Percentiles rank a stretch among this genome's conserved stretches.
These are phyloP conservation scores for Lipomyces starkeyi DNA, from an alignment of 805 yeast genomes.

Conservation along the genomic window DNA sequence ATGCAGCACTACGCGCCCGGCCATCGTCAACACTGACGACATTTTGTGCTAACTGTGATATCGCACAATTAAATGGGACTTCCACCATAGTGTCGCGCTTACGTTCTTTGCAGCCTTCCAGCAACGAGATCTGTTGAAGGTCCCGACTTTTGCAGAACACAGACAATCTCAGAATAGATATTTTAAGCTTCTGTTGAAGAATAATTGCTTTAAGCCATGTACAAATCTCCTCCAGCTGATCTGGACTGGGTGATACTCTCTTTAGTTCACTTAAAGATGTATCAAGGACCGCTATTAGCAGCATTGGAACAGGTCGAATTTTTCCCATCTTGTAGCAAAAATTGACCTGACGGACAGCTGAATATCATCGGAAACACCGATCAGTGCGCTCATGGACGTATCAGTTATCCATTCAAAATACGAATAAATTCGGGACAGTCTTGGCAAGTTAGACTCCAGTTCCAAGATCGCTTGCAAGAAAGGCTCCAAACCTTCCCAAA, in stretches of 20 bases:
- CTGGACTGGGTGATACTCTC: background rate
- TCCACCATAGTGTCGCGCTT: too few relatives aligned
- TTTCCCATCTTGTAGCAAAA: background rate
- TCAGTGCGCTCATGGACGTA: background rate
- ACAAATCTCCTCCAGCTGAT: too few relatives aligned
- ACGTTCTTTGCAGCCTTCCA: background rate
- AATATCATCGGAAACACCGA: too few relatives aligned
- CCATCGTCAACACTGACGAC: too few relatives aligned
- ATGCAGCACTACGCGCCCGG: too few relatives aligned
- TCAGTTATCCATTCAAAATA: background rate
- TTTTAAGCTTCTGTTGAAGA: background rate
- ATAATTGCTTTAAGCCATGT: too few relatives aligned
- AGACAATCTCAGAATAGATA: background rate
- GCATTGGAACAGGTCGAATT: background rate
- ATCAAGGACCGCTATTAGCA: background rate
- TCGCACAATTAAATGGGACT: too few relatives aligned
- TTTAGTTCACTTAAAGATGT: background rate
- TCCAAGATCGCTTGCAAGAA: too few relatives aligned
- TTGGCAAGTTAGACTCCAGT: background rate
- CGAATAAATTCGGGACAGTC: background rate
- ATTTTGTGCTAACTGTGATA: too few relatives aligned
- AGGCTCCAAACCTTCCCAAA: too few relatives aligned
- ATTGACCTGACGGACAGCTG: background rate
- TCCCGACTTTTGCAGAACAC: background rate
- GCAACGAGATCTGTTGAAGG: too few relatives aligned